phyloP scores from a whole-genome alignment of 2,329 filamentous ascomycete genomes.

The Penicillium glabrum region DNA sequence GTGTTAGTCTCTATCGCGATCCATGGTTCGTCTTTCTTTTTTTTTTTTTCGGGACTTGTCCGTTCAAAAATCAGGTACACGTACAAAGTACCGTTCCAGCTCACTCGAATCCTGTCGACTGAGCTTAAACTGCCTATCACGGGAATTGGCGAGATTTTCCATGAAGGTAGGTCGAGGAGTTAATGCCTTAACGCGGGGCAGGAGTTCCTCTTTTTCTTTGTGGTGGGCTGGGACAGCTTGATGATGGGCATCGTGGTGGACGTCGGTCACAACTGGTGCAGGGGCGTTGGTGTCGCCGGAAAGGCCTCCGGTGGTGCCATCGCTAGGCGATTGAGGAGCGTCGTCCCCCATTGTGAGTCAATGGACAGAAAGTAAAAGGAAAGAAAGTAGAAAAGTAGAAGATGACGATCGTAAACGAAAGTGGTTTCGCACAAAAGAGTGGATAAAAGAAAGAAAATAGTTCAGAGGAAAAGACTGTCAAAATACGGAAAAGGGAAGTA shows the following conservation, averaged over 20 bases:
- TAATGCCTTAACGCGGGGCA: not conserved
- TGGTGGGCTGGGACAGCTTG: not conserved
- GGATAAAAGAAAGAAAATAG: not conserved
- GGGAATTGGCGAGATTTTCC: conserved; percentile 31
- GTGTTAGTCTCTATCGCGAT: not conserved
- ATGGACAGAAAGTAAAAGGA: not conserved
- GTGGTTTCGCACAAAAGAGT: not conserved
- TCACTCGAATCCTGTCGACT: conserved; percentile 41
- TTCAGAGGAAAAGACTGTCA: not conserved
- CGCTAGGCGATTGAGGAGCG: not conserved
- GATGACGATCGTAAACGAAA: not conserved
- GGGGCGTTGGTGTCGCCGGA: conserved; percentile 10
- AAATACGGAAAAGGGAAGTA: not conserved
- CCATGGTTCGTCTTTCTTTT: not conserved
- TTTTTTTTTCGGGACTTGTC: not conserved
- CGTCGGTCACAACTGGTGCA: conserved; percentile 16
- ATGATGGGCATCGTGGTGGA: conserved; percentile 13
- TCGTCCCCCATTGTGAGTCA: conserved; percentile 10
- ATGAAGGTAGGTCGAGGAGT: conserved; percentile 32
- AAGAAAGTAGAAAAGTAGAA: not conserved
- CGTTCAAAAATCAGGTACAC: conserved; percentile 14
- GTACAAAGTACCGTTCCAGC: conserved; percentile 62
- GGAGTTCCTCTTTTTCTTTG: not conserved
- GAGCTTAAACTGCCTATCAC: conserved; percentile 29
- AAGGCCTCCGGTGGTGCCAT: not conserved